A percentile compares a stretch with the other conserved stretches of the same genome.
These are phyloP conservation scores for Suillus discolor DNA, from an alignment of 768 basidiomycete species.

Conservation along the genomic window DNA sequence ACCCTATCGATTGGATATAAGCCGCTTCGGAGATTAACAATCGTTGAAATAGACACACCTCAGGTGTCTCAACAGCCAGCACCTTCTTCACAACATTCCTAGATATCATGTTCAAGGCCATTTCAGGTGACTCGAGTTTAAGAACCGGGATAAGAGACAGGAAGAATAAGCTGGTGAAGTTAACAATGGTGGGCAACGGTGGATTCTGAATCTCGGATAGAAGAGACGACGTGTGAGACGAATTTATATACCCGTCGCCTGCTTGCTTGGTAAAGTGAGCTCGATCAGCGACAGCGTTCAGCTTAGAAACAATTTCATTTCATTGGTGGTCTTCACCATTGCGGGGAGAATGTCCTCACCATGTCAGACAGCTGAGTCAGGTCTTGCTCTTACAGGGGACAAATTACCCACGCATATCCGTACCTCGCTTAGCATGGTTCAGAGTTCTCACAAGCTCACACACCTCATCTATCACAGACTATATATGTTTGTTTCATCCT, in stretches of 20 bases:
- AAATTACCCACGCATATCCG: background rate
- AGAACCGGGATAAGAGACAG: constrained; percentile 4
- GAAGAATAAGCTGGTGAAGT: constrained; percentile 1
- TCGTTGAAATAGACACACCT: constrained; percentile 46
- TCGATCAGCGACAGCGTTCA: background rate
- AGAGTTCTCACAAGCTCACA: background rate
- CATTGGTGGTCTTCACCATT: constrained; percentile 9
- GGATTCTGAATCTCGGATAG: background rate
- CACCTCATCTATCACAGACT: background rate
- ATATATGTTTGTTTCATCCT: background rate
- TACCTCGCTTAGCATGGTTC: background rate
- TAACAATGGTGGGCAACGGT: background rate
- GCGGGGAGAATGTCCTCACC: constrained; percentile 17
- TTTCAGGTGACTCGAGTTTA: constrained; percentile 17
- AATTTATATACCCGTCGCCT: constrained; percentile 10
- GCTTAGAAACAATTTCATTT: constrained; percentile 11
- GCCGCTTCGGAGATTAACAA: background rate
- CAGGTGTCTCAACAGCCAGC: constrained; percentile 71
- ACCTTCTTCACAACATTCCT: constrained; percentile 79
- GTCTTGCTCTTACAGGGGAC: background rate
- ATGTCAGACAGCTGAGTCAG: constrained; percentile 12
- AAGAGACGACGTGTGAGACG: constrained; percentile 2
- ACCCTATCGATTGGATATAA: constrained; percentile 47
- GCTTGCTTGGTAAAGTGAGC: constrained; percentile 4
- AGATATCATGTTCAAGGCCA: constrained; percentile 45